Percentiles rank a stretch among this genome's conserved stretches.
phyloP scores from a whole-genome alignment of 2,329 filamentous ascomycete species.

The Zopfia rhizophila region DNA sequence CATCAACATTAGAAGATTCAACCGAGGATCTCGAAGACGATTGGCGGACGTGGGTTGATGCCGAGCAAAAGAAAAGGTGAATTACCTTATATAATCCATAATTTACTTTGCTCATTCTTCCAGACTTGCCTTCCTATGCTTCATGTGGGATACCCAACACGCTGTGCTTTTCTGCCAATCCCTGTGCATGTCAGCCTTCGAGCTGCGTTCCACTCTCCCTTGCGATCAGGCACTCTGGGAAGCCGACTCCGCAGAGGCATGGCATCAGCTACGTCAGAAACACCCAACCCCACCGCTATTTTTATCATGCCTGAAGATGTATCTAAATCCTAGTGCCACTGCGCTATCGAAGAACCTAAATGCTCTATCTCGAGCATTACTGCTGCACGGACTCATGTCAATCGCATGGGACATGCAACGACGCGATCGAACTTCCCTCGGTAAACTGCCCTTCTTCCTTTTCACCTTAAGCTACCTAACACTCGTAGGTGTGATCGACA shows the following conservation, averaged over 20 bases:
- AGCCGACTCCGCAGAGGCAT: slow-evolving; percentile 63
- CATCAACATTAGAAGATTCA: slow-evolving; percentile 46
- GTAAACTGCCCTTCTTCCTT: slow-evolving; percentile 39
- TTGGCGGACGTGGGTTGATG: slow-evolving; percentile 65
- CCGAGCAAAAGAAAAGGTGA: slow-evolving; percentile 68
- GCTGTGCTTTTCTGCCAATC: slow-evolving; percentile 73
- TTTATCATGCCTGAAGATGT: slow-evolving; percentile 65
- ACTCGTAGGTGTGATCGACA: slow-evolving; percentile 34
- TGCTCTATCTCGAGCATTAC: slow-evolving; percentile 62
- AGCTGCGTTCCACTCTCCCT: slow-evolving; percentile 67
- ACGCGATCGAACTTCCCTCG: slow-evolving; percentile 69
- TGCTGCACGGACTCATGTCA: slow-evolving; percentile 72
- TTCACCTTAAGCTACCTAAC: slow-evolving; percentile 3
- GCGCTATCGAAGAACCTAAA: slow-evolving; percentile 57
- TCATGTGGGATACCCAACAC: slow-evolving; percentile 74
- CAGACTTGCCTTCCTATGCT: slow-evolving; percentile 67
- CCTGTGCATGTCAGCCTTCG: slow-evolving; percentile 73
- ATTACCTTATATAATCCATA: background rate
- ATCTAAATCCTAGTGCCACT: slow-evolving; percentile 58
- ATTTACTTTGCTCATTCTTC: slow-evolving; percentile 1
- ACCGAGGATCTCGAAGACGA: slow-evolving; percentile 55
- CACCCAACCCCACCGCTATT: slow-evolving; percentile 57
- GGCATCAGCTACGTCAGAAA: slow-evolving; percentile 57
- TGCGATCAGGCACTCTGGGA: slow-evolving; percentile 68
- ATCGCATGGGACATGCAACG: slow-evolving; percentile 71